phyloP scores from a whole-genome alignment of 441 rosid species.

The Brassica hybrid region DNA sequence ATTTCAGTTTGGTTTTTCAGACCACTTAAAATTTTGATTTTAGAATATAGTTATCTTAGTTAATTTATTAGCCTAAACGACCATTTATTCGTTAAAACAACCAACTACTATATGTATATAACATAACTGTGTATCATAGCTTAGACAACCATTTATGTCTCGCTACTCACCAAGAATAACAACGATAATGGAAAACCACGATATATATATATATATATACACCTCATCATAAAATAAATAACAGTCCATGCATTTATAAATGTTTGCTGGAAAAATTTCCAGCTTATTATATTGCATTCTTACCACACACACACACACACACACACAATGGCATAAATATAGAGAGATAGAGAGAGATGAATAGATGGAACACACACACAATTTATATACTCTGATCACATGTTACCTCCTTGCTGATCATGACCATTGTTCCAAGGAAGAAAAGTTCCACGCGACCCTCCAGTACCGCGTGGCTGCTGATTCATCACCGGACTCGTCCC shows the following conservation, averaged over 20 bases:
- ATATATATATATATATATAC: conserved; percentile 45
- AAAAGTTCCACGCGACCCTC: conserved; percentile 55
- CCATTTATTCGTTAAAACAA: not conserved
- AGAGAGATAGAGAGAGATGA: conserved; percentile 37
- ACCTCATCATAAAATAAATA: conserved; percentile 8
- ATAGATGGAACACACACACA: conserved; percentile 25
- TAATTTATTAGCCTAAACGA: not conserved
- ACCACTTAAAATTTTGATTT: no score
- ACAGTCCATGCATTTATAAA: conserved; percentile 24
- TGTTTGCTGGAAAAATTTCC: not conserved
- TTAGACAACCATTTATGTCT: not conserved
- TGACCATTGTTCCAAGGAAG: conserved; percentile 73
- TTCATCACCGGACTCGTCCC: conserved; percentile 28
- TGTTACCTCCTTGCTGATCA: conserved; percentile 64
- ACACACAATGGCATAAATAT: conserved; percentile 28
- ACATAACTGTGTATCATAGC: conserved; percentile 1
- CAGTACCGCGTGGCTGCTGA: conserved; percentile 46
- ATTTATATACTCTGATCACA: conserved; percentile 45
- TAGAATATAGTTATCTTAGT: no score
- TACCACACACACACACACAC: conserved; percentile 5
- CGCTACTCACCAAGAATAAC: not conserved
- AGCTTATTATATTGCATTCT: conserved; percentile 26
- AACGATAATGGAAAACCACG: not conserved
- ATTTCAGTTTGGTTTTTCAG: no score
- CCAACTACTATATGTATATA: not conserved